phyloP scores from a whole-genome alignment of 2,329 filamentous ascomycete species.

The Drechslerella coelobrocha region DNA sequence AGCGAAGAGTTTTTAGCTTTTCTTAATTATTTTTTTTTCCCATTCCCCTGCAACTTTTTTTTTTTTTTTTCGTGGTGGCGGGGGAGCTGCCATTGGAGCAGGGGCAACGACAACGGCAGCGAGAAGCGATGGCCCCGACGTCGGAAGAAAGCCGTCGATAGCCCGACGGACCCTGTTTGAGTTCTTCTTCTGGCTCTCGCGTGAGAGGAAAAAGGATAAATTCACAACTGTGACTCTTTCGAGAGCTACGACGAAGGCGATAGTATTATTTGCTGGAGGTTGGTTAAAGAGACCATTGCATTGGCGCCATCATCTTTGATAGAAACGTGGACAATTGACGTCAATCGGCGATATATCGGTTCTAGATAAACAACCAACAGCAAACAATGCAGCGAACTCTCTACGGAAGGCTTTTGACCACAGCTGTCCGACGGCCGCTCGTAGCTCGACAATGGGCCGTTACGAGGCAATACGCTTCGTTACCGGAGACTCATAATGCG shows the following conservation, averaged over 20 bases:
- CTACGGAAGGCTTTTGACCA: conserved; percentile 26
- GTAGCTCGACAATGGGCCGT: conserved; percentile 27
- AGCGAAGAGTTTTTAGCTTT: conserved; percentile 20
- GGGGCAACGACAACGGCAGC: conserved; percentile 11
- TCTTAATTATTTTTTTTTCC: too few species aligned
- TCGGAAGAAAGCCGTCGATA: conserved; percentile 51
- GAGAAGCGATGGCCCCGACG: conserved; percentile 13
- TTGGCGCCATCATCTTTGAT: too few species aligned
- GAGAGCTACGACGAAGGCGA: conserved; percentile 13
- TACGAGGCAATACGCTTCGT: conserved; percentile 33
- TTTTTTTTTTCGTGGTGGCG: neutral
- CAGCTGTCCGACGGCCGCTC: conserved; percentile 21
- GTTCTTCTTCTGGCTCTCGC: too few species aligned
- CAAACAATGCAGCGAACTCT: conserved; percentile 45
- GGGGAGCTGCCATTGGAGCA: too few species aligned
- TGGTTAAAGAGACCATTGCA: too few species aligned
- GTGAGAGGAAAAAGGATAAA: neutral
- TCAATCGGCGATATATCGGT: neutral
- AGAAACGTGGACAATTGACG: too few species aligned
- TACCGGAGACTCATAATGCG: conserved; percentile 44
- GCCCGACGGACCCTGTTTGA: conserved; percentile 47
- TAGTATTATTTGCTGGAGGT: conserved; percentile 9
- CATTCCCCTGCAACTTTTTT: neutral
- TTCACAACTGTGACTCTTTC: neutral
- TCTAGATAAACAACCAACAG: conserved; percentile 14